Evolutionary conservation across 179 eudicot species (phyloP), one percentile per base, ranked within the genome.

Genomic region (Silene noctiflora): DNA sequence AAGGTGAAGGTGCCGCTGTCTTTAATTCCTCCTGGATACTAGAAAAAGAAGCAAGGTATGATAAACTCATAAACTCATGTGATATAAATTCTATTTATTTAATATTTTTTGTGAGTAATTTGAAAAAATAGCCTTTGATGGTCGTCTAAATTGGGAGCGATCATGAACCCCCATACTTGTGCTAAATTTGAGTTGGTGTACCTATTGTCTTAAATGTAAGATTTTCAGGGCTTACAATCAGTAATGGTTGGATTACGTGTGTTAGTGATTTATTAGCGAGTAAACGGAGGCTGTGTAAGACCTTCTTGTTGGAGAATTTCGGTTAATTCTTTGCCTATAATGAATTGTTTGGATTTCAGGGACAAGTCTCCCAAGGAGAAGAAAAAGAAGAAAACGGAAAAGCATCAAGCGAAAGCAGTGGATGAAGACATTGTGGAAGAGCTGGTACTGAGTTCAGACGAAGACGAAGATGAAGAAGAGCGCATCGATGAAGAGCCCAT

Each of bases 341-440:
- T 63, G 11, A 29, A 14, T 46, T 79, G 12, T 65, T 71, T 67
- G 56, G 66, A 17, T 76, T 69, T 14, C 83, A 90, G 92, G 82
- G 80, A 73, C 46, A 81, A 86, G 79, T 75, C 74, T 13, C 74
- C 87, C 39, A 48, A 80, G 75, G 85, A 79, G 58, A 83, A 83
- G 82, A 80, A 81, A 53, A 75, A 78, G 79, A 91, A 88, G 83
- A 87, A 81, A 80, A 84, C 63, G 76, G 73, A 67, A 74, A 79
- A 64, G 21, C 46, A 5, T 5, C 69, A 67, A 64, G 69, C 78
- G 56, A 82, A 81, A 64, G 82, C 81, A 24, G 83, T 74, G 6
- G 96, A 91, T 14, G 95, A 92, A 83, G 98, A 94, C 82, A 84
- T 94, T 71, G 90, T 94, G 64, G 90, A 92, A 85, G 98, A 94